Percentiles rank a stretch among this genome's conserved stretches.
These are phyloP conservation scores for Amborella trichopoda DNA, from an alignment of 164 flowering plant genomes.

Conservation along the genomic window DNA sequence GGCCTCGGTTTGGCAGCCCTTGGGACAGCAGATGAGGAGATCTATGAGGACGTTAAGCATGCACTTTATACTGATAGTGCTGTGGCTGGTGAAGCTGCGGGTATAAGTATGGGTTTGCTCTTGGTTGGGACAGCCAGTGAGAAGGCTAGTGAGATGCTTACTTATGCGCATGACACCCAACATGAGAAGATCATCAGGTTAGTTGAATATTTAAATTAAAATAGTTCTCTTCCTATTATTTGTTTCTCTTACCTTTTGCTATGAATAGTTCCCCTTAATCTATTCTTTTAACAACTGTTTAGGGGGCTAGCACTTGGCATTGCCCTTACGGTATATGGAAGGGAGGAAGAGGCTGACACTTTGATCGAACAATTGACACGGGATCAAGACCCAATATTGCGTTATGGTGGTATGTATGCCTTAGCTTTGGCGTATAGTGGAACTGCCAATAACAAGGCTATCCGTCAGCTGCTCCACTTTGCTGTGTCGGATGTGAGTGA, in stretches of 20 bases:
- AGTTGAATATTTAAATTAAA: neutral
- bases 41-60: slow-evolving; percentile 75
- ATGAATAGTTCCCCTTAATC: slow-evolving; percentile 2
- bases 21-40: slow-evolving; percentile 90
- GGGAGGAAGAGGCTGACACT: slow-evolving; percentile 93
- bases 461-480: slow-evolving; percentile 81
- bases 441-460: slow-evolving; percentile 86
- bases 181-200: slow-evolving; percentile 94
- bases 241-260: neutral
- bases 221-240: neutral
- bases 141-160: slow-evolving; percentile 87
- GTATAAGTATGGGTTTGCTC: slow-evolving; percentile 79
- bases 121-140: slow-evolving; percentile 96
- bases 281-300: too few species aligned
- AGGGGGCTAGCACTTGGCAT: slow-evolving; percentile 91
- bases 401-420: slow-evolving; percentile 97
- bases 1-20: slow-evolving; percentile 90
- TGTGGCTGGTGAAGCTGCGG: slow-evolving; percentile 98
- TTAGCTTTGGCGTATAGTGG: slow-evolving; percentile 87
- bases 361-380: slow-evolving; percentile 87
- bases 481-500: slow-evolving; percentile 95
- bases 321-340: slow-evolving; percentile 93
- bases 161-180: slow-evolving; percentile 92
- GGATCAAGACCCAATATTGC: slow-evolving; percentile 86
- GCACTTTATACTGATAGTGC: slow-evolving; percentile 87